Percentiles rank a stretch among this genome's conserved stretches.
Conservation (phyloP, 345 rosid species). For the Lepidium africanum region DNA sequence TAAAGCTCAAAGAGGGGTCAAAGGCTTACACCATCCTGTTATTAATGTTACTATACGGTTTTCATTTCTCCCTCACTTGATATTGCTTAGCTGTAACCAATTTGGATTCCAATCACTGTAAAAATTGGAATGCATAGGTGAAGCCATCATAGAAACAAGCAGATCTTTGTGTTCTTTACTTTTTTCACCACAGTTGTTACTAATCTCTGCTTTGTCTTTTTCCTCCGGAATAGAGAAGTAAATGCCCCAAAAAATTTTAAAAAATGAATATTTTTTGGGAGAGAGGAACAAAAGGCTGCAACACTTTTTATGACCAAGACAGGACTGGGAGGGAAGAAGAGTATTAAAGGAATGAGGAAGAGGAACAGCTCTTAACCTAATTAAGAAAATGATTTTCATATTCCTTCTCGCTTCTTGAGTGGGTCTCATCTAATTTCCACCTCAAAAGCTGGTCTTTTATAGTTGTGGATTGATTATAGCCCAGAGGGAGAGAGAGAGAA, state of each 20-base stretch:
- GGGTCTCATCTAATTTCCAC: constrained; percentile 22
- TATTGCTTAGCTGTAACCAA: constrained; percentile 24
- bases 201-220: constrained; percentile 14
- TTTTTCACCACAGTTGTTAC: neutral
- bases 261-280: neutral
- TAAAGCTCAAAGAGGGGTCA: constrained; percentile 17
- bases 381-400: constrained; percentile 27
- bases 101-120: neutral
- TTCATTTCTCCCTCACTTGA: neutral
- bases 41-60: constrained; percentile 10
- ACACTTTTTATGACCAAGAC: constrained; percentile 34
- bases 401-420: constrained; percentile 31
- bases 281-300: constrained; percentile 30
- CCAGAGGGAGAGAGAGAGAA: constrained; percentile 4
- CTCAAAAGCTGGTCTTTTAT: constrained; percentile 26
- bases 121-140: neutral
- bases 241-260: neutral
- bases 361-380: constrained; percentile 32
- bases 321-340: constrained; percentile 25
- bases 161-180: neutral
- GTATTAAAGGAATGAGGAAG: constrained; percentile 34
- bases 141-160: neutral
- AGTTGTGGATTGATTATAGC: constrained; percentile 22
- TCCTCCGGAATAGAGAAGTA: constrained; percentile 4
- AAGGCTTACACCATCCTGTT: constrained; percentile 12